Conservation (phyloP, 2,329 filamentous ascomycete genomes). For the Fusarium camptoceras region DNA sequence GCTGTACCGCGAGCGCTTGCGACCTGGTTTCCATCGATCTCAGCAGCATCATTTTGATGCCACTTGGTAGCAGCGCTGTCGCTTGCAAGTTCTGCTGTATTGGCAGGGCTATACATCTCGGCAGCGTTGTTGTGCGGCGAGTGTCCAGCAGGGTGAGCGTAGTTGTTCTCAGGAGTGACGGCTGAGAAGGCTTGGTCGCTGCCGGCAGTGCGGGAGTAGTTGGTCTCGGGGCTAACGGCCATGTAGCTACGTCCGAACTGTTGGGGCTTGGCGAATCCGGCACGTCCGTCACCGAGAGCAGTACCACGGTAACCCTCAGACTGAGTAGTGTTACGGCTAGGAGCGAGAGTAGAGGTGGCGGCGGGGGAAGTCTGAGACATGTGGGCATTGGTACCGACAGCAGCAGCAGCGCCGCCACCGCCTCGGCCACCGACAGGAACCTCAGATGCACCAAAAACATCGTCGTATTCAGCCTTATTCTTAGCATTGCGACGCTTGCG, state of each 20-base stretch:
- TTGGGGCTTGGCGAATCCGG: slow-evolving; percentile 55
- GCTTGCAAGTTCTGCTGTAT: slow-evolving; percentile 51
- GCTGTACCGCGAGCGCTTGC: slow-evolving; percentile 42
- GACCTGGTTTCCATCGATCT: slow-evolving; percentile 55
- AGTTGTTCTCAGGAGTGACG: slow-evolving; percentile 40
- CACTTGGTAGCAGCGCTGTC: slow-evolving; percentile 50
- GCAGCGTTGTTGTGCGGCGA: slow-evolving; percentile 40
- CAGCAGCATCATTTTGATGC: slow-evolving; percentile 52
- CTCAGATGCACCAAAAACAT: slow-evolving; percentile 57
- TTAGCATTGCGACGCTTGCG: slow-evolving; percentile 48
- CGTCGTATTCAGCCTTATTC: slow-evolving; percentile 53
- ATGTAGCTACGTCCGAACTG: slow-evolving; percentile 50
- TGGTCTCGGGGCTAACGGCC: slow-evolving; percentile 43
- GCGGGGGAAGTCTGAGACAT: slow-evolving; percentile 49
- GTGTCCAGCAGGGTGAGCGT: slow-evolving; percentile 41
- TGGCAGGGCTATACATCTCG: slow-evolving; percentile 41
- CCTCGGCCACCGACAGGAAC: slow-evolving; percentile 55
- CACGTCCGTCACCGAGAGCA: slow-evolving; percentile 54
- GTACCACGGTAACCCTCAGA: slow-evolving; percentile 56
- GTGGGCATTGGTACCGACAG: slow-evolving; percentile 40
- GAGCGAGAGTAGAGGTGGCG: slow-evolving; percentile 43
- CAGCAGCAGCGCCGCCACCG: slow-evolving; percentile 26
- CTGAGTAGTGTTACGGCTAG: slow-evolving; percentile 45
- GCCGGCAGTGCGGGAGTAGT: slow-evolving; percentile 34
- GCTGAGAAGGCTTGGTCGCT: slow-evolving; percentile 29